Evolutionary conservation across 768 basidiomycete genomes (phyloP), one percentile per base, ranked within the genome.

Genomic region (Naganishia antarctica): DNA sequence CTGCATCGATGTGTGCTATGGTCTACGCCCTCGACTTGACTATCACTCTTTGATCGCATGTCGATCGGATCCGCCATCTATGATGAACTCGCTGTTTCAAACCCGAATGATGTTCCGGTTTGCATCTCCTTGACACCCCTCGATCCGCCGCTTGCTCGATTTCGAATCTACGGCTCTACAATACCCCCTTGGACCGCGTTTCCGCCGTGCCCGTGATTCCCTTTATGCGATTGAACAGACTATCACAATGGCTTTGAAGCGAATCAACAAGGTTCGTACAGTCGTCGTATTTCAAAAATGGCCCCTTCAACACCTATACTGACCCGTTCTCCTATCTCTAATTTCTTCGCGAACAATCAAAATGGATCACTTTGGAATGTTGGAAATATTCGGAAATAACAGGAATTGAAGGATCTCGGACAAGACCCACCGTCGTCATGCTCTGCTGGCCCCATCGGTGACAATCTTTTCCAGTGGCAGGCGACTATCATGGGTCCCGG

Each of bases 381-480:
- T n/a, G n/a, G n/a, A n/a, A n/a, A 29, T 8, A 49, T 51, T 28
- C 12, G 29, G 50, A 31, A 23, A 57, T 21, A 37, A 41, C 68
- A 99, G 96, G 96, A 99, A 86, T 85, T 98, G 84, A 84, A 90
- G 79, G 96, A 99, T 83, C 93, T 99, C 79, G 93, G 93, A 61
- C 92, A 93, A 76, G 96, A 99, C 83, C 96, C 96, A 79, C 96
- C 96, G 71, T 92, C 93, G 60, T 98, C 96, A 63, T 99, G 96
- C 87, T 93, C 91, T 73, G 96, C 96, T 72, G 96, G 96, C 60
- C 96, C 96, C 46, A 91, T 88, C 66, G 91, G 91, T 60, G 93
- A 98, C 77, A 93, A 97, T 81, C 87, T 98, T 86, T 99, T 97
- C 83, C 87, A 91, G 78, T 97, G 93, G 94, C 92, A 97, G 79